phyloP scores from a whole-genome alignment of 2,329 filamentous ascomycete genomes.

The Beauveria asiatica region DNA sequence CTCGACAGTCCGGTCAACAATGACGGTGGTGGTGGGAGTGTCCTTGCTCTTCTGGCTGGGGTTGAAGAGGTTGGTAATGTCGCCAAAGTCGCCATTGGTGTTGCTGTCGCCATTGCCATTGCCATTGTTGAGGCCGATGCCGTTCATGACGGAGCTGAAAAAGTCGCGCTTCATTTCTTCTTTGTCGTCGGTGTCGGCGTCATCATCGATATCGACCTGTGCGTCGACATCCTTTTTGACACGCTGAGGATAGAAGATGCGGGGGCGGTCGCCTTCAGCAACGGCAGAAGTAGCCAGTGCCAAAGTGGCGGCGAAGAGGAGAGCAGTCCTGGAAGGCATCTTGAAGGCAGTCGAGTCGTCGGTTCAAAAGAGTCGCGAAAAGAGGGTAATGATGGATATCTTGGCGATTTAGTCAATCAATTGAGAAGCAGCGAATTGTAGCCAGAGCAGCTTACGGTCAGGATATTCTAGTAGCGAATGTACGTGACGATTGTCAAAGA shows the following conservation, averaged over 20 bases:
- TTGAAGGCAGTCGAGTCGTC: neutral
- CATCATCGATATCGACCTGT: constrained; percentile 13
- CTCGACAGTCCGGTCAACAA: constrained; percentile 10
- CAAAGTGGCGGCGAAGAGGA: constrained; percentile 36
- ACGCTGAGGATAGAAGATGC: constrained; percentile 49
- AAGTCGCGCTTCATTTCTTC: constrained; percentile 7
- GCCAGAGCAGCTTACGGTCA: neutral
- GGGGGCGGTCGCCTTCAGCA: constrained; percentile 38
- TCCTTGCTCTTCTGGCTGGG: constrained; percentile 14
- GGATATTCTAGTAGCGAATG: constrained; percentile 10
- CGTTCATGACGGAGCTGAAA: neutral
- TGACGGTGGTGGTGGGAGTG: constrained; percentile 18
- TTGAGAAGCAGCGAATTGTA: too few relatives aligned
- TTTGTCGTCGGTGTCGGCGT: constrained; percentile 11
- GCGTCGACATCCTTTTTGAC: constrained; percentile 38
- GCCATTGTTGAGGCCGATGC: neutral
- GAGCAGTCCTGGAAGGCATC: constrained; percentile 7
- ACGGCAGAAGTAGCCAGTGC: constrained; percentile 38
- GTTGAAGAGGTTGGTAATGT: constrained; percentile 11
- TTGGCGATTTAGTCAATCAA: neutral
- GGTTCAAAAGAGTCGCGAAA: neutral
- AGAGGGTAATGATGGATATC: neutral
- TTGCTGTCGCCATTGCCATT: too few relatives aligned
- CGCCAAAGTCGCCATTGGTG: neutral
- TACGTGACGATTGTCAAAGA: constrained; percentile 9